Evolutionary conservation across 2,329 filamentous ascomycete species (phyloP), one percentile per base, ranked within the genome.

Genomic region (Arthrobotrys sphaeroides): DNA sequence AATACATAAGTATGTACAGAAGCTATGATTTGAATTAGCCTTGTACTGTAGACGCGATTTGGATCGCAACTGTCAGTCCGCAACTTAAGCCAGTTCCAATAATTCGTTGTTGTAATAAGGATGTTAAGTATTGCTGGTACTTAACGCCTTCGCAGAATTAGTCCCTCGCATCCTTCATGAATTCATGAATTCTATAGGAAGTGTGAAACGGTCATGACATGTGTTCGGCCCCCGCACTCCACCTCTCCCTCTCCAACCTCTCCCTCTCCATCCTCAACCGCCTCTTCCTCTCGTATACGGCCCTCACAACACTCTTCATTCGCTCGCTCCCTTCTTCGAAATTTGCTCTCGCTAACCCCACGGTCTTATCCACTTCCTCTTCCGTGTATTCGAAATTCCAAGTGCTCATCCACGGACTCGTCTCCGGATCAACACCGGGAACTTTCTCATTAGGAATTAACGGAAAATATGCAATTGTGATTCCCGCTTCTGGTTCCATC

Each of bases 381-480:
- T 93, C 90, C 1, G 91, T 96, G 82, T 98, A 99, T 28, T 80
- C 90, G 81, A 98, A 98, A 81, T 99, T 99, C 95, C 95, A 99
- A 0, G 95, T 99, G 78, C 89, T 92, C 85, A 98, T 89, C 83
- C 93, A 98, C 74, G 97, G 93, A 62, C 88, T 91, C 1, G 87
- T 88, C 22, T 90, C 89, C 0, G 95, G 95, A 78, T 97, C 91
- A n/a, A 98, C 90, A 45, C 88, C 91, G 0, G 90, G 87, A 0
- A 93, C 90, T 74, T 90, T 90, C 0, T 90, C 87, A 81, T 99
- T 98, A 26, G 90, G 88, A 12, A 98, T 85, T 77, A 97, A 90
- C 0, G 95, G 95, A 80, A 97, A 90, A 83, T 99, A 99, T 13
- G 96, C 86, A 2, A 99, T 90, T 0, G 94, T 88, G 42, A 99